A percentile compares a stretch with the other conserved stretches of the same genome.
phyloP scores from a whole-genome alignment of 257 asterid genomes.

The Solanum sparsipilum region DNA sequence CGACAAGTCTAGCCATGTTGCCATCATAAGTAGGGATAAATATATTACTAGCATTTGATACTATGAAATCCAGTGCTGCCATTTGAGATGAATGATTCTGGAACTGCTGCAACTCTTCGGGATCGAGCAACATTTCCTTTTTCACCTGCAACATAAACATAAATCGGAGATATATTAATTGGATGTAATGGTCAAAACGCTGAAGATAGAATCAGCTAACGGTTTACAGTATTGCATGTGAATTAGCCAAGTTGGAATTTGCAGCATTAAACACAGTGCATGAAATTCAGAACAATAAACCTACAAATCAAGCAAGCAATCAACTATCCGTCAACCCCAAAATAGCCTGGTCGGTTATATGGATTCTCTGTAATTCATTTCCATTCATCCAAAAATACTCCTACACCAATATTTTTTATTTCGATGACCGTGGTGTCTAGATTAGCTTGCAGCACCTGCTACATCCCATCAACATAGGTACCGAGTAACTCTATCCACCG shows the following conservation, averaged over 20 bases:
- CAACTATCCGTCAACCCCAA: not conserved
- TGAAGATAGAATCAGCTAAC: not conserved
- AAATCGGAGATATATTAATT: not conserved
- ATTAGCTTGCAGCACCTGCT: not conserved
- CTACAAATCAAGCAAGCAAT: not conserved
- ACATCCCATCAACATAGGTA: not conserved
- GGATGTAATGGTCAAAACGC: not conserved
- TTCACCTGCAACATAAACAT: constrained; percentile 38
- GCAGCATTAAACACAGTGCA: not conserved
- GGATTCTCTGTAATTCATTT: not conserved
- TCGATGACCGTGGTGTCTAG: not conserved
- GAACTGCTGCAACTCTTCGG: constrained; percentile 54
- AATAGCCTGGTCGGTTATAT: not conserved
- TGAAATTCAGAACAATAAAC: not conserved
- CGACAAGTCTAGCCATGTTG: constrained; percentile 86
- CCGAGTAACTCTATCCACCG: not conserved
- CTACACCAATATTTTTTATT: not conserved
- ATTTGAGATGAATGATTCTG: constrained; percentile 94
- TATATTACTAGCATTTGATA: constrained; percentile 64
- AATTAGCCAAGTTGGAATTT: not conserved
- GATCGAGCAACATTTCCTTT: constrained; percentile 74
- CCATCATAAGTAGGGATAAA: constrained; percentile 86
- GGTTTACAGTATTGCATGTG: not conserved
- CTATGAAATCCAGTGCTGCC: constrained; percentile 95
- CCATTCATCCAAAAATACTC: not conserved